Evolutionary conservation across 805 yeast species (phyloP).

Genomic region (Kodamaea fukazawae): DNA sequence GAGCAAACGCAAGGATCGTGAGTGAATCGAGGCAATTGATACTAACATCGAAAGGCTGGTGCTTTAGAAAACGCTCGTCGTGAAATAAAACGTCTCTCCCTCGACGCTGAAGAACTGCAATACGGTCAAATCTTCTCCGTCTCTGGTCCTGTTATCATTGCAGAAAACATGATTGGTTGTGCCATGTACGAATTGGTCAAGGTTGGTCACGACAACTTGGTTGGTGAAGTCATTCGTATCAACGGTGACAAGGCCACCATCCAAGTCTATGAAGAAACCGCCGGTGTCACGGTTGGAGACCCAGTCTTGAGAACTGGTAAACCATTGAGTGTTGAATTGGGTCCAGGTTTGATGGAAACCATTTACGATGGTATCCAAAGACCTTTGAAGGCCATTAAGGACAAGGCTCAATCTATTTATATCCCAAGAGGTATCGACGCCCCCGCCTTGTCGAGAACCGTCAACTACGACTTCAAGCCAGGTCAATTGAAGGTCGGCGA

Average conservation of each 20-base stretch:
- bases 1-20: not conserved
- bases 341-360: conserved; percentile 99
- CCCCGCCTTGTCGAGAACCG: conserved; percentile 85
- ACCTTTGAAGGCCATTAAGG: conserved; percentile 92
- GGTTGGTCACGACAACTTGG: conserved; percentile 95
- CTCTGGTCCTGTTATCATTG: conserved; percentile 96
- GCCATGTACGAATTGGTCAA: conserved; percentile 99
- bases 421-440: conserved; percentile 98
- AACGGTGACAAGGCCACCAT: conserved; percentile 96
- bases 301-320: conserved; percentile 98
- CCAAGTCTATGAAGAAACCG: conserved; percentile 98
- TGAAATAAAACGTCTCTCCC: conserved; percentile 78
- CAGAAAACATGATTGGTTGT: conserved; percentile 99
- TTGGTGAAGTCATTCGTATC: conserved; percentile 97
- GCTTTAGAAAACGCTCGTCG: conserved; percentile 96
- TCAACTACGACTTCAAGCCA: conserved; percentile 85
- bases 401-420: conserved; percentile 84
- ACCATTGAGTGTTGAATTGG: conserved; percentile 97
- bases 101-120: conserved; percentile 65
- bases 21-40: not conserved
- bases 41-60: conserved; percentile 65
- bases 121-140: conserved; percentile 92
- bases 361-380: conserved; percentile 99
- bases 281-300: conserved; percentile 99
- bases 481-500: conserved; percentile 82